Evolutionary conservation across 176 grass and related monocot species (phyloP), one percentile per base, ranked within the genome.

Genomic region (Oryza coarctata): DNA sequence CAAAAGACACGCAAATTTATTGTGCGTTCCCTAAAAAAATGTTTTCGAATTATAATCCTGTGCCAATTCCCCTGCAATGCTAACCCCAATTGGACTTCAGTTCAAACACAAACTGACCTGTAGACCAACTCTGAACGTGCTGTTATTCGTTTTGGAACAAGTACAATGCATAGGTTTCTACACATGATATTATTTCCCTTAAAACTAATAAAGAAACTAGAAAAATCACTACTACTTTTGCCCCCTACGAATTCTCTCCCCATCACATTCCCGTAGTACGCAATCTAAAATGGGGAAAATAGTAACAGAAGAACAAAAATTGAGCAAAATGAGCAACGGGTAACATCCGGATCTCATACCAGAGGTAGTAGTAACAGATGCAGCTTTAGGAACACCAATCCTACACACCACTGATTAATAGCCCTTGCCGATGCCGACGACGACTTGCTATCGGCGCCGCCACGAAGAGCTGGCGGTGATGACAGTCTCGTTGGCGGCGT

Each of bases 261-360:
- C 26, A 35, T 71, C 60, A 62, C 86, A 79, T 80, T 88, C 70
- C 77, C 74, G 31, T 82, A 87, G 87, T 73, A 89, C 82, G 81
- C 64, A 77, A 85, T 83, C 49, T 70, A 68, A 84, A 29, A 68
- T 57, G 30, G 72, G 57, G 74, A 12, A 3, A 76, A 78, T 44
- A 52, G 71, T 87, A 50, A 32, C 61, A 68, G 20, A 86, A 89
- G 41, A 79, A 71, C 1, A 67, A 87, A 90, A 90, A 64, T 32
- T 75, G 70, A 83, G 58, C 31, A 63, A 28, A 82, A 45, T n/a
- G 18, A 88, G 81, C 49, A 87, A 86, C 22, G 63, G 55, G 39
- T 30, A 92, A 40, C 33, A 80, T 75, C 82, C 80, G 70, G 38
- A 90, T 90, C 82, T 95, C 96, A 91, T 93, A 91, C 84, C 89